phyloP scores from a whole-genome alignment of 495 filamentous ascomycete species.

The Aspergillus leporis region DNA sequence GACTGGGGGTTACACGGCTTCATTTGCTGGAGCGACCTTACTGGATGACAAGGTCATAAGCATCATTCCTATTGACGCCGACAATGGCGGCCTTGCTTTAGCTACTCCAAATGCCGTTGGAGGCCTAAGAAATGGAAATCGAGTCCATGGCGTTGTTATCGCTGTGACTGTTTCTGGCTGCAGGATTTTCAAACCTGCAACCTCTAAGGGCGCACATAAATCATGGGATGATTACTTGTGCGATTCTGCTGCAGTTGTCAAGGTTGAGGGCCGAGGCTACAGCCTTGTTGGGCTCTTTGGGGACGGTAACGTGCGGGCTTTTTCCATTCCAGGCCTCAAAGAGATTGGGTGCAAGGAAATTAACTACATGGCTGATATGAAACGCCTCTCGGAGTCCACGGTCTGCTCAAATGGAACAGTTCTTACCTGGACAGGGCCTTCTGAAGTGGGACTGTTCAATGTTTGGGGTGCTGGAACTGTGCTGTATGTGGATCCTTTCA shows the following conservation, averaged over 20 bases:
- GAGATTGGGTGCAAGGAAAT: conserved; percentile 73
- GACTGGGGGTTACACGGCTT: conserved; percentile 69
- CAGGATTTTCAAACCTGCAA: conserved; percentile 82
- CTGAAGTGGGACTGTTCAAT: conserved; percentile 76
- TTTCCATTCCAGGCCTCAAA: conserved; percentile 81
- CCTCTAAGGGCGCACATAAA: conserved; percentile 83
- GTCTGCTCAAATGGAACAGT: conserved; percentile 78
- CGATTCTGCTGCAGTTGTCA: conserved; percentile 71
- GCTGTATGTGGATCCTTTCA: conserved; percentile 40
- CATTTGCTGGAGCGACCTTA: conserved; percentile 63
- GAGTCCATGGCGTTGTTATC: conserved; percentile 70
- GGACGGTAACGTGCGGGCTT: conserved; percentile 74
- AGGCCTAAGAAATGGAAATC: conserved; percentile 66
- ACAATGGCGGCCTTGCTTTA: conserved; percentile 70
- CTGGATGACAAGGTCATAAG: conserved; percentile 73
- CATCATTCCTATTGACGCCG: conserved; percentile 74
- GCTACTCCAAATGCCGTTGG: conserved; percentile 74
- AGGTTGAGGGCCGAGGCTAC: conserved; percentile 68
- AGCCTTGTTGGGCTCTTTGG: conserved; percentile 82
- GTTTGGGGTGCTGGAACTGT: conserved; percentile 73
- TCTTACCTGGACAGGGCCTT: conserved; percentile 86
- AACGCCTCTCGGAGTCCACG: conserved; percentile 62
- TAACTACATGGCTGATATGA: conserved; percentile 66
- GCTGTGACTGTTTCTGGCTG: conserved; percentile 71
- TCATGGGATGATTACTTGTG: conserved; percentile 81